Percentiles rank a stretch among this genome's conserved stretches.
phyloP scores from a whole-genome alignment of 2,329 filamentous ascomycete genomes.

The Eutypa lata region DNA sequence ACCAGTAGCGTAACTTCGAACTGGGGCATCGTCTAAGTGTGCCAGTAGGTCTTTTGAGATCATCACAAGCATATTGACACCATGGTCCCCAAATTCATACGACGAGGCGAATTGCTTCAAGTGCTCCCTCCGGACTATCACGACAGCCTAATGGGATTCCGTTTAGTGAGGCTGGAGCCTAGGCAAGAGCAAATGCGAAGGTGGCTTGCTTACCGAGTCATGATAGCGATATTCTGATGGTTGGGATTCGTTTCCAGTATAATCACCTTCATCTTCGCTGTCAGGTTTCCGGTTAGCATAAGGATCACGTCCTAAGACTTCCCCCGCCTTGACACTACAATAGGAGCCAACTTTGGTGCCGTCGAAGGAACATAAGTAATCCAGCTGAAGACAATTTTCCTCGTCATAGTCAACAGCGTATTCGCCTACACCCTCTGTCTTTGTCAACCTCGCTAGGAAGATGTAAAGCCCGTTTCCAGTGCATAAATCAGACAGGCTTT shows the following conservation, averaged over 20 bases:
- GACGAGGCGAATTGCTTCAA: background rate
- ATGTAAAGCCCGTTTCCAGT: conserved; percentile 9
- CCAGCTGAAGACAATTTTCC: conserved; percentile 3
- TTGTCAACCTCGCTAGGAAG: conserved; percentile 18
- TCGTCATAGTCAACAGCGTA: background rate
- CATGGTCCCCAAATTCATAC: background rate
- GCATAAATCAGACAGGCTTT: conserved; percentile 11
- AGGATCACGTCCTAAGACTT: conserved; percentile 10
- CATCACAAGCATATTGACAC: background rate
- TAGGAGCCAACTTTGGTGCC: background rate
- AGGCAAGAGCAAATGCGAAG: background rate
- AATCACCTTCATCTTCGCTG: conserved; percentile 11
- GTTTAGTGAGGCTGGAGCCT: background rate
- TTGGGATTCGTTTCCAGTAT: conserved; percentile 13
- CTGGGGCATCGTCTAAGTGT: background rate
- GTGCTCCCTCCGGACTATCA: conserved; percentile 7
- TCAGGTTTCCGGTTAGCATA: conserved; percentile 9
- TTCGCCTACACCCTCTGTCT: conserved; percentile 1
- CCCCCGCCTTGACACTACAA: background rate
- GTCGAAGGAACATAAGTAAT: conserved; percentile 5
- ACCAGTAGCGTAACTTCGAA: background rate
- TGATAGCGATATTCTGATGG: conserved; percentile 12
- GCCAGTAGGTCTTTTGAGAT: background rate
- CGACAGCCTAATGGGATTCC: conserved; percentile 3
- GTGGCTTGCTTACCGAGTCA: conserved; percentile 11